phyloP scores from a whole-genome alignment of 305 asterid species.

The Fraxinus nigra region DNA sequence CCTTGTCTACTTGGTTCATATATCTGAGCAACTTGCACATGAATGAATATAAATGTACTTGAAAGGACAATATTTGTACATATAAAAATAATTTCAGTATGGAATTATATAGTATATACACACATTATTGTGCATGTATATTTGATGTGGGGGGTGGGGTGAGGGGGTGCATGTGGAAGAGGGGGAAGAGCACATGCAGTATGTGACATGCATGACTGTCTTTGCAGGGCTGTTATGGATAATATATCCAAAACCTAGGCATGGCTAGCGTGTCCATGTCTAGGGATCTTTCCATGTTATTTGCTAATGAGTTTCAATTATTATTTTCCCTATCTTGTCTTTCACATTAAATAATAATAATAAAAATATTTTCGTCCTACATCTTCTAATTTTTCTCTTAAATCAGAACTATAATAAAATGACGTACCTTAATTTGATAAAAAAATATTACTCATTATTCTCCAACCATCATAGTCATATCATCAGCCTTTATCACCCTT shows the following conservation, averaged over 20 bases:
- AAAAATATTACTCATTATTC: not conserved
- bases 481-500: not conserved
- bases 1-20: not conserved
- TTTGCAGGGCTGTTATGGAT: not conserved
- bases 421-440: not conserved
- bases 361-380: not conserved
- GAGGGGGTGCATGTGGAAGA: slow-evolving; percentile 52
- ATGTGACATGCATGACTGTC: slow-evolving; percentile 31
- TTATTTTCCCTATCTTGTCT: slow-evolving; percentile 38
- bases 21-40: not conserved
- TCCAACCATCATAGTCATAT: not conserved
- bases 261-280: slow-evolving; percentile 52
- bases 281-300: slow-evolving; percentile 89
- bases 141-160: not conserved
- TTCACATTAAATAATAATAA: not conserved
- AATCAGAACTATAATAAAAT: not conserved
- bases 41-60: slow-evolving; percentile 38
- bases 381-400: not conserved
- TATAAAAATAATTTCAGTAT: not conserved
- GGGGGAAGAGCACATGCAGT: slow-evolving; percentile 64
- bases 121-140: not conserved
- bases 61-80: slow-evolving; percentile 43
- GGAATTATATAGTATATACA: not conserved
- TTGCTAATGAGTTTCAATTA: slow-evolving; percentile 42
- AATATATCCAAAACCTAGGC: slow-evolving; percentile 5